Percentiles rank a stretch among this genome's conserved stretches.
phyloP scores from a whole-genome alignment of 1,139 yeast species.

The Pneumocystis oryctolagi region DNA sequence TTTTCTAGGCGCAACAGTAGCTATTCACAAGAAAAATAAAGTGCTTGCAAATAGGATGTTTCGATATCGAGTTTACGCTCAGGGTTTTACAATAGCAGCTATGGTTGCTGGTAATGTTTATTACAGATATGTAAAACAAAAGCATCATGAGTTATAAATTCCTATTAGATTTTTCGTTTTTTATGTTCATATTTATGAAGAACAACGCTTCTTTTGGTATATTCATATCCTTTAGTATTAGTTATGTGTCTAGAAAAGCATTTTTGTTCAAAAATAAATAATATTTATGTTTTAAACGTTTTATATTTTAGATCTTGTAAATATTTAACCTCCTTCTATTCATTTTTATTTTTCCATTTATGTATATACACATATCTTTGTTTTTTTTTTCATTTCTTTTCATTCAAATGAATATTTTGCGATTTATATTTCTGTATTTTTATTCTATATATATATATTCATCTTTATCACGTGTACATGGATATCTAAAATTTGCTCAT shows the following conservation, averaged over 20 bases:
- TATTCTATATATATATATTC: too few relatives aligned
- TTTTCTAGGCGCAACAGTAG: conserved; percentile 9
- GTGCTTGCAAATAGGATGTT: conserved; percentile 8
- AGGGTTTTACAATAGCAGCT: conserved; percentile 11
- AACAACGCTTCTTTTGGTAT: background rate
- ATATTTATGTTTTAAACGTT: too few relatives aligned
- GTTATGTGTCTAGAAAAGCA: too few relatives aligned
- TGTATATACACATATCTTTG: too few relatives aligned
- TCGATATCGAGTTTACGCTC: conserved; percentile 10
- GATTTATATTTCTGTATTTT: too few relatives aligned
- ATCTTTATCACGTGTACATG: background rate
- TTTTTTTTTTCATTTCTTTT: background rate
- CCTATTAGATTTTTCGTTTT: background rate
- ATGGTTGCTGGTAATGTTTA: conserved; percentile 10
- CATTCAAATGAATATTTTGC: background rate
- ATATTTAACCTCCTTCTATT: too few relatives aligned
- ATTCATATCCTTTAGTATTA: too few relatives aligned
- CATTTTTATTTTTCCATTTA: too few relatives aligned
- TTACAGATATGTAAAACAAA: conserved; percentile 6
- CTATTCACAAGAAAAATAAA: conserved; percentile 7
- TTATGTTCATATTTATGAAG: too few relatives aligned
- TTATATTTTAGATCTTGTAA: too few relatives aligned
- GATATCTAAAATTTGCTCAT: background rate
- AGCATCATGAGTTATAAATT: background rate
- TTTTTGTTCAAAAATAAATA: too few relatives aligned